A percentile compares a stretch with the other conserved stretches of the same genome.
Evolutionary conservation across 139 green algal genomes (phyloP).

Genomic region (Desmodesmus armatus): DNA sequence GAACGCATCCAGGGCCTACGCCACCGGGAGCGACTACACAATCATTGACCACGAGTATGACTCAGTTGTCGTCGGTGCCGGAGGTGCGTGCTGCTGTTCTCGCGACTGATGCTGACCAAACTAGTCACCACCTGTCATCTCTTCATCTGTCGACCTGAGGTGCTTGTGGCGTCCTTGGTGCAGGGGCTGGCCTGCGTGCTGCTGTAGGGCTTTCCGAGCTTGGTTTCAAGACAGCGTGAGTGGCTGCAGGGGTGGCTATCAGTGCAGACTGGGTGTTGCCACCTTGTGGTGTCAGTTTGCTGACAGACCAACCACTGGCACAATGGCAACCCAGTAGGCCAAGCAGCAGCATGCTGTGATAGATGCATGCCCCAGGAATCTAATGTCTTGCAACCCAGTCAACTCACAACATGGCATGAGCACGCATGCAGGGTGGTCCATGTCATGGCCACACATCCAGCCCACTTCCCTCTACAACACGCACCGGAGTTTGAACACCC

Average conservation of each 20-base stretch:
- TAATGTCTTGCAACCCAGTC: too few species aligned
- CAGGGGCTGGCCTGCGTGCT: slow-evolving; percentile 90
- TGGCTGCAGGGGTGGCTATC: background rate
- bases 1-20: slow-evolving; percentile 20
- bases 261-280: too few species aligned
- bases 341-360: too few species aligned
- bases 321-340: too few species aligned
- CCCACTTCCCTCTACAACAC: too few species aligned
- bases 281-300: background rate
- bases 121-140: background rate
- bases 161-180: slow-evolving; percentile 33
- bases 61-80: slow-evolving; percentile 96
- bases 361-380: too few species aligned
- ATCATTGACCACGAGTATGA: slow-evolving; percentile 99
- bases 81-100: slow-evolving; percentile 52
- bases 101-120: background rate
- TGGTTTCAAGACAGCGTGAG: slow-evolving; percentile 98
- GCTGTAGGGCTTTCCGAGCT: slow-evolving; percentile 94
- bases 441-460: too few species aligned
- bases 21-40: slow-evolving; percentile 76
- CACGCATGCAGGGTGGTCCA: too few species aligned
- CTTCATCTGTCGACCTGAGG: too few species aligned
- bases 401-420: too few species aligned
- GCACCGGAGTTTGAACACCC: too few species aligned
- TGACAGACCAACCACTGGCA: too few species aligned